Conservation (phyloP, 208 protist species). For the Strigomonas culicis region DNA sequence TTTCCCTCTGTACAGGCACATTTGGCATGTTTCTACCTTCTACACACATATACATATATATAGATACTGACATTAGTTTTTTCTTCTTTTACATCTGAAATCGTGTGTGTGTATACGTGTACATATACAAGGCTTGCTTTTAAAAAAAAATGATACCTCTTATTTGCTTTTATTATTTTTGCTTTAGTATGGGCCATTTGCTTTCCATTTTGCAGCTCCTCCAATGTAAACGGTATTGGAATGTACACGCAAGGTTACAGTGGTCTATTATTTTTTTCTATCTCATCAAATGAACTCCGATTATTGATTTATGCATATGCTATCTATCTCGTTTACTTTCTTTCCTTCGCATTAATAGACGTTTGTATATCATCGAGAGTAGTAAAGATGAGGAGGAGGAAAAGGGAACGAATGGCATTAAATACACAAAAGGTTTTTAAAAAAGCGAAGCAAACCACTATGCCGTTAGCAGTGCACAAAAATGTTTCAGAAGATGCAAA, state of each 20-base stretch:
- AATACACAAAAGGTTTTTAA: too few relatives aligned
- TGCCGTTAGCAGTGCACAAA: background rate
- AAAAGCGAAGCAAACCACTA: background rate
- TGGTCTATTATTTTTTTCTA: constrained; percentile 9
- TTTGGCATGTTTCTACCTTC: too few relatives aligned
- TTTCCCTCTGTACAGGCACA: too few relatives aligned
- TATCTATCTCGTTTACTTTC: background rate
- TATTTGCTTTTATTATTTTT: constrained; percentile 2
- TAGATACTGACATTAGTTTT: too few relatives aligned
- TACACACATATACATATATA: too few relatives aligned
- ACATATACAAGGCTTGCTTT: too few relatives aligned
- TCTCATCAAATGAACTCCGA: background rate
- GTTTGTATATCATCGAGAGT: too few relatives aligned
- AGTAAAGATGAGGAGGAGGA: too few relatives aligned
- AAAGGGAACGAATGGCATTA: too few relatives aligned
- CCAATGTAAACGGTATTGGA: background rate
- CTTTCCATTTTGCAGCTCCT: background rate
- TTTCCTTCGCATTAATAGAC: too few relatives aligned
- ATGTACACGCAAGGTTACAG: background rate
- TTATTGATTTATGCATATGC: constrained; percentile 1
- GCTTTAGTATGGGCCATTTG: background rate
- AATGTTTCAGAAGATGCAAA: background rate
- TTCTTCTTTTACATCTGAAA: too few relatives aligned
- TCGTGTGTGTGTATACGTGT: too few relatives aligned
- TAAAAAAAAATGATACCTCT: background rate